Evolutionary conservation across 169 alveolate genomes (phyloP), one percentile per base, ranked within the genome.

Genomic region (Theileria annulata): DNA sequence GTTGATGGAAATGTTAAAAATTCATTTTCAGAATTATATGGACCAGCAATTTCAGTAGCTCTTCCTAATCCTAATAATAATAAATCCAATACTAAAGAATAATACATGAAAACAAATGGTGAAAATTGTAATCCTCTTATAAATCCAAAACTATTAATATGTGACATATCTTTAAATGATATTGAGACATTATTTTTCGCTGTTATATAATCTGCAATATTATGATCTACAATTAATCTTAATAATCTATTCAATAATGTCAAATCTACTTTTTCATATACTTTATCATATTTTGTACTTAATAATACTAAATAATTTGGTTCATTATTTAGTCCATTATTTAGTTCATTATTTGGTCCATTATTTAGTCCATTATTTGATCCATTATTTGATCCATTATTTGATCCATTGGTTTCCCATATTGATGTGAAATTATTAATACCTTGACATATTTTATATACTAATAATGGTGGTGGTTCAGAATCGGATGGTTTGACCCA

Each of bases 401-500:
- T 95, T 23, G 96, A 97, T 64, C 98, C 98, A 58, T 92, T 77
- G 25, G 94, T 94, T 68, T 97, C 98, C 99, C 99, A 99, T 47
- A 99, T 96, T 82, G 97, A 99, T 25, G 94, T 91, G 59, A 99
- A 92, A 88, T 99, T 99, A 89, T 99, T 99, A 79, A 99, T 97
- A 42, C 99, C 99, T 86, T 98, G 97, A 78, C 99, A 97, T 96
- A 98, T 95, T 90, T 98, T 98, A 92, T 98, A 98, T 17, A 99
- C 99, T 77, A 99, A 91, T 27, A 99, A 92, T 49, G 99, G 99
- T 35, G 99, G 99, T 2, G 99, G 99, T 82, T 99, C 99, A 60
- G 97, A 92, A 86, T 99, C 99, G 23, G 99, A 94, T 10, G 99
- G 99, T 75, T 99, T 99, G 21, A 98, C 96, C 99, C 99, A 99